A percentile compares a stretch with the other conserved stretches of the same genome.
Conservation (phyloP, 768 basidiomycete genomes). For the Boletus rufocinnamomeus region DNA sequence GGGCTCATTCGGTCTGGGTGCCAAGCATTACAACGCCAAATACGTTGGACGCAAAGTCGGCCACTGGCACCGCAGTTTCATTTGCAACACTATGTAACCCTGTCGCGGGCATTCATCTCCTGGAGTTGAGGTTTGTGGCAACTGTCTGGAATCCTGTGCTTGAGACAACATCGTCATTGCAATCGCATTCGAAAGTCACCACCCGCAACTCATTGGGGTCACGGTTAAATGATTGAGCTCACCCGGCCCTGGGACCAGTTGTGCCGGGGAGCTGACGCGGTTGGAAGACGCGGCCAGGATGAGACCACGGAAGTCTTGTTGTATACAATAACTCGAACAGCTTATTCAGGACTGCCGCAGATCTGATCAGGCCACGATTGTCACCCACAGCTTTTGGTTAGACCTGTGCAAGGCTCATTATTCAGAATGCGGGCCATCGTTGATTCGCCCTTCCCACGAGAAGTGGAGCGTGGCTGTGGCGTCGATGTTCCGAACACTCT, state of each 20-base stretch:
- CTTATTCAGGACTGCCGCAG: slow-evolving; percentile 1
- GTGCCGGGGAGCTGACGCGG: neutral
- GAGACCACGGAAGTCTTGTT: too few species aligned
- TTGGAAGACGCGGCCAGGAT: too few species aligned
- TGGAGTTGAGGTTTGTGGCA: slow-evolving; percentile 1
- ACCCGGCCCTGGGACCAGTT: neutral
- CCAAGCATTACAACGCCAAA: slow-evolving; percentile 7
- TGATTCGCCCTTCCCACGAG: slow-evolving; percentile 18
- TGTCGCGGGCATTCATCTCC: slow-evolving; percentile 1
- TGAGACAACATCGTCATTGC: neutral
- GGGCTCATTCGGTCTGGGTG: slow-evolving; percentile 6
- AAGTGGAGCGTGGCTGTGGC: slow-evolving; percentile 23
- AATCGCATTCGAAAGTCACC: neutral
- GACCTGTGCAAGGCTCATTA: slow-evolving; percentile 6
- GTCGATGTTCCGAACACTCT: neutral
- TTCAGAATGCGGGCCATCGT: neutral
- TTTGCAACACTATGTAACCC: too few species aligned
- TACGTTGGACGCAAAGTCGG: too few species aligned
- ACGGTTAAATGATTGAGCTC: neutral
- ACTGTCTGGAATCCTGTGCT: slow-evolving; percentile 2
- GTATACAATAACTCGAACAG: neutral
- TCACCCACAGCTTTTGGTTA: slow-evolving; percentile 19
- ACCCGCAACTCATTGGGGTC: neutral
- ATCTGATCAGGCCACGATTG: slow-evolving; percentile 14
- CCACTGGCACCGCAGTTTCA: too few species aligned